phyloP scores from a whole-genome alignment of 2,329 filamentous ascomycete genomes.

The Raffaelea arxii region DNA sequence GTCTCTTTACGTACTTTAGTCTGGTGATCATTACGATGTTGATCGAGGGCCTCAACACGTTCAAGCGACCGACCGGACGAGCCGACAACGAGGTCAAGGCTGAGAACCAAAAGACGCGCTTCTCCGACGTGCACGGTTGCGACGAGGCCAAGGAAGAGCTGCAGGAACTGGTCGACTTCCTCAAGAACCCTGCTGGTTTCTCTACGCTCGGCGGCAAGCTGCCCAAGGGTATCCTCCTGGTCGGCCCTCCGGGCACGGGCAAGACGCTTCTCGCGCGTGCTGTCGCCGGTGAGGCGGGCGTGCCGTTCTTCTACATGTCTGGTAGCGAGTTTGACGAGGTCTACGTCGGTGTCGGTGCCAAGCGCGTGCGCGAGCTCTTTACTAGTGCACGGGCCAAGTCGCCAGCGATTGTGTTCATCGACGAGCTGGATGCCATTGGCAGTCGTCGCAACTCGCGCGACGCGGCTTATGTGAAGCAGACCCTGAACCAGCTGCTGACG shows the following conservation, averaged over 20 bases:
- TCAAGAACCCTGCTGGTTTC: constrained; percentile 89
- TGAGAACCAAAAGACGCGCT: constrained; percentile 83
- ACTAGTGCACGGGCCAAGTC: constrained; percentile 24
- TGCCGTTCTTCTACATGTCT: constrained; percentile 99
- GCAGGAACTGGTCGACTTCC: constrained; percentile 91
- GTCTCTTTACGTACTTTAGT: constrained; percentile 67
- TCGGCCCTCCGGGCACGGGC: constrained; percentile 92
- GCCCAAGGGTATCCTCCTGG: constrained; percentile 89
- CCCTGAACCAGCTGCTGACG: constrained; percentile 90
- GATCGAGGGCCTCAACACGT: constrained; percentile 68
- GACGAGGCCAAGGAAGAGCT: constrained; percentile 98
- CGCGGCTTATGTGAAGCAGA: constrained; percentile 93
- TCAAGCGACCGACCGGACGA: constrained; percentile 68
- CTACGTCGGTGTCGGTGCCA: constrained; percentile 72
- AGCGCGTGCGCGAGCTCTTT: constrained; percentile 68
- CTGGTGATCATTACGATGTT: constrained; percentile 72
- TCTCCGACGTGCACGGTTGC: constrained; percentile 90
- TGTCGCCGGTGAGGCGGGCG: constrained; percentile 91
- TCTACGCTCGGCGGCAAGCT: constrained; percentile 91
- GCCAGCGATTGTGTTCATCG: constrained; percentile 65
- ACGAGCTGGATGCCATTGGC: constrained; percentile 87
- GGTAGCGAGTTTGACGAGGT: constrained; percentile 98
- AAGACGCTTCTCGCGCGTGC: constrained; percentile 94
- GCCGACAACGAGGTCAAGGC: constrained; percentile 75
- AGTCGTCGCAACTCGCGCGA: constrained; percentile 89